phyloP scores from a whole-genome alignment of 1,284 basidiomycete species.

The Ustilago tritici region DNA sequence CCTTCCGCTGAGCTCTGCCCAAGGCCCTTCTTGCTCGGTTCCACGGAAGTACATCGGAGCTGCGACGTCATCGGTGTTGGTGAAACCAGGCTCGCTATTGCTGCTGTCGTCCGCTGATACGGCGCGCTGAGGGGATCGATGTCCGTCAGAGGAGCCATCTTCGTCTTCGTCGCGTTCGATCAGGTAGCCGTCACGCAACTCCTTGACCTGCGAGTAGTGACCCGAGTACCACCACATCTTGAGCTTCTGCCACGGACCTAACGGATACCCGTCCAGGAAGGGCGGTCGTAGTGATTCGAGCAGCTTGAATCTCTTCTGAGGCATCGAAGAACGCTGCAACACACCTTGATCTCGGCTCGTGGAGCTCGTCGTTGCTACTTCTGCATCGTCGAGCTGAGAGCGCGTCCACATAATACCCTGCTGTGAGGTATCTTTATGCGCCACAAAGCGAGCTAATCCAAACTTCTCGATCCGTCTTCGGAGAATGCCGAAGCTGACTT shows the following conservation, averaged over 20 bases:
- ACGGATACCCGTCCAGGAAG: slow-evolving; percentile 66
- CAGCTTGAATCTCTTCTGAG: slow-evolving; percentile 50
- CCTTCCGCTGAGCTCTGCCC: slow-evolving; percentile 42
- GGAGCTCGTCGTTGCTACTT: neutral
- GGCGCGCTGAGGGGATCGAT: neutral
- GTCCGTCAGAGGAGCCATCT: slow-evolving; percentile 12
- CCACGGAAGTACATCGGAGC: slow-evolving; percentile 34
- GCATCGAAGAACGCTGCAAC: slow-evolving; percentile 35
- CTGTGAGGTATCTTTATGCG: slow-evolving; percentile 65
- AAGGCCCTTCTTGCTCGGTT: slow-evolving; percentile 40
- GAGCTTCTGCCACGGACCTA: slow-evolving; percentile 59
- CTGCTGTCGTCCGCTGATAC: neutral
- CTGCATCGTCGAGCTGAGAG: slow-evolving; percentile 17
- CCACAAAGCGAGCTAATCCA: slow-evolving; percentile 65
- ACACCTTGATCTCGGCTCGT: slow-evolving; percentile 18
- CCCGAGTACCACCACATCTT: slow-evolving; percentile 57
- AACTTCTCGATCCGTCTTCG: slow-evolving; percentile 67
- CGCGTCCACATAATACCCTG: slow-evolving; percentile 60
- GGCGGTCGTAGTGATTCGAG: slow-evolving; percentile 65
- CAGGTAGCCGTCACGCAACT: slow-evolving; percentile 45
- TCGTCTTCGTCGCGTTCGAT: slow-evolving; percentile 49
- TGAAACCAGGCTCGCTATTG: neutral
- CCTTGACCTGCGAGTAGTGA: slow-evolving; percentile 50
- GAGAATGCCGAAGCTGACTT: slow-evolving; percentile 58
- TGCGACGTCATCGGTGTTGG: neutral